Percentiles rank a stretch among this genome's conserved stretches.
Conservation (phyloP, 2,329 filamentous ascomycete genomes). For the Plenodomus biglobosus region DNA sequence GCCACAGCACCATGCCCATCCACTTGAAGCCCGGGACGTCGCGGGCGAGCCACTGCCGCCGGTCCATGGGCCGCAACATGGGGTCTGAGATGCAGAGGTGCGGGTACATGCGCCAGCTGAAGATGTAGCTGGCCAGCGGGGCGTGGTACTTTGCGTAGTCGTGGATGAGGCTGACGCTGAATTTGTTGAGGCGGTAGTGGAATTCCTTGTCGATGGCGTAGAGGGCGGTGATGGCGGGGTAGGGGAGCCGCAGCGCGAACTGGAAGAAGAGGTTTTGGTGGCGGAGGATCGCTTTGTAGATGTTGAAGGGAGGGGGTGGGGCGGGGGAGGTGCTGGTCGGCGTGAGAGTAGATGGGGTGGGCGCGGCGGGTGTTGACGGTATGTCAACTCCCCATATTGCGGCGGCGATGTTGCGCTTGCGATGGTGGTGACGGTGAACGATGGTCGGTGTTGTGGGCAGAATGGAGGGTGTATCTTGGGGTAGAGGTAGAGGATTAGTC, state of each 20-base stretch:
- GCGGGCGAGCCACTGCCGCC: slow-evolving; percentile 30
- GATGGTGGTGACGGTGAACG: slow-evolving; percentile 26
- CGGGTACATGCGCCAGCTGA: slow-evolving; percentile 63
- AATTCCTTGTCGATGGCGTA: slow-evolving; percentile 46
- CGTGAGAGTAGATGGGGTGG: neutral
- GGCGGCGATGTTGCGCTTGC: slow-evolving; percentile 24
- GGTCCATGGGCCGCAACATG: slow-evolving; percentile 49
- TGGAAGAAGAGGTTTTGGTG: slow-evolving; percentile 43
- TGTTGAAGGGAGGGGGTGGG: slow-evolving; percentile 26
- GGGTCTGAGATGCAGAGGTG: slow-evolving; percentile 64
- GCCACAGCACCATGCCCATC: slow-evolving; percentile 63
- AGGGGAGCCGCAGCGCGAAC: slow-evolving; percentile 31
- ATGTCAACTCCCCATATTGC: slow-evolving; percentile 20
- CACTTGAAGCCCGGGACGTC: slow-evolving; percentile 66
- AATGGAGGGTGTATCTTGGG: neutral
- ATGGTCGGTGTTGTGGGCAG: slow-evolving; percentile 11
- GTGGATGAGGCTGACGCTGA: slow-evolving; percentile 59
- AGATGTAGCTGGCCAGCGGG: slow-evolving; percentile 59
- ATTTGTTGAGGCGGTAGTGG: slow-evolving; percentile 49
- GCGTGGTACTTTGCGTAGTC: slow-evolving; percentile 58
- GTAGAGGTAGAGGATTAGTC: neutral
- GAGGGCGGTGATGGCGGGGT: slow-evolving; percentile 28
- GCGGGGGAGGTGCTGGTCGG: neutral
- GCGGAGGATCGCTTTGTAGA: slow-evolving; percentile 39
- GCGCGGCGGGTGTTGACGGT: neutral